A percentile compares a stretch with the other conserved stretches of the same genome.
phyloP scores from a whole-genome alignment of 768 basidiomycete species.

The Boletus speciosus region DNA sequence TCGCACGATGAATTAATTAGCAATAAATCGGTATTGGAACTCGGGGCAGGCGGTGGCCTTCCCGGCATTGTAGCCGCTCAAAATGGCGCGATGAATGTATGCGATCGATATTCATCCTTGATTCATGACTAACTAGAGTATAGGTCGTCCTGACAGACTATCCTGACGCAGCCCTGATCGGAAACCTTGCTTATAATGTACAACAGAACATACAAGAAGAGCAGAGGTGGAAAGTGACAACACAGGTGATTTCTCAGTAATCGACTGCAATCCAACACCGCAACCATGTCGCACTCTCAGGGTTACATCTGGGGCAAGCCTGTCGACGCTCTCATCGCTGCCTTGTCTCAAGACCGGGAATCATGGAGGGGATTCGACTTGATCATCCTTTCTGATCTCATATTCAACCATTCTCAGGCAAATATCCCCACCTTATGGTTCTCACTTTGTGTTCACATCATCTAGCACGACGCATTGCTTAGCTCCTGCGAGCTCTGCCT shows the following conservation, averaged over 20 bases:
- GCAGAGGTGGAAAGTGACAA: constrained; percentile 18
- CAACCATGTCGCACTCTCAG: constrained; percentile 28
- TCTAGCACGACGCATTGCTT: constrained; percentile 78
- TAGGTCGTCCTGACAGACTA: constrained; percentile 91
- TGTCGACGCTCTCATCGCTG: constrained; percentile 33
- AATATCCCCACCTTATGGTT: constrained; percentile 2
- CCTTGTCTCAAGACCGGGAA: constrained; percentile 18
- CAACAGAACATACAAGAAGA: constrained; percentile 45
- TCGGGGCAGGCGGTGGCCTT: constrained; percentile 91
- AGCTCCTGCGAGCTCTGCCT: constrained; percentile 58
- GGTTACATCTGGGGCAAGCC: constrained; percentile 84
- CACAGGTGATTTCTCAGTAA: constrained; percentile 33
- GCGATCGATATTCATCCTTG: neutral
- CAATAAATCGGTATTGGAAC: constrained; percentile 64
- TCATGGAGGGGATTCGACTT: constrained; percentile 56
- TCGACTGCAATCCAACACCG: constrained; percentile 26
- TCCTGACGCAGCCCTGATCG: constrained; percentile 71
- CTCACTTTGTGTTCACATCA: constrained; percentile 1
- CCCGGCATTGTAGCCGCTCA: constrained; percentile 75
- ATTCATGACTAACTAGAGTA: neutral
- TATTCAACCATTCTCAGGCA: constrained; percentile 94
- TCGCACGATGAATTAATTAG: constrained; percentile 44
- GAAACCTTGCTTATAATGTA: constrained; percentile 74
- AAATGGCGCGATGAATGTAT: constrained; percentile 66
- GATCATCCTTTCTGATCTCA: constrained; percentile 86